A percentile compares a stretch with the other conserved stretches of the same genome.
Conservation (phyloP, 768 basidiomycete species). For the Lentinula lateritia region DNA sequence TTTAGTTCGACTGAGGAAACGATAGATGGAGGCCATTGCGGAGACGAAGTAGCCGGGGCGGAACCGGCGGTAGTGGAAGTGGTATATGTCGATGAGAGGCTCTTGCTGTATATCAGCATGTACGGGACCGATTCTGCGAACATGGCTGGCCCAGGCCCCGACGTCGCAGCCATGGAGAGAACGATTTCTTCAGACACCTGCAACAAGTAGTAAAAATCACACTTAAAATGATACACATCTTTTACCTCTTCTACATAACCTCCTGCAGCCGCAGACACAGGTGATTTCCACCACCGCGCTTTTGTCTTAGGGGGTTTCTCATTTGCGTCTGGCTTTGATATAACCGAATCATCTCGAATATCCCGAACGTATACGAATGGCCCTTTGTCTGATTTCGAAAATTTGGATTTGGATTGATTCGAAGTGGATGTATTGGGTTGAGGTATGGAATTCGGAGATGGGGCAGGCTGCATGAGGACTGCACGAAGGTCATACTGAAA, state of each 20-base stretch:
- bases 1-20: neutral
- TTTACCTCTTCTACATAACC: neutral
- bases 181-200: neutral
- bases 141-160: neutral
- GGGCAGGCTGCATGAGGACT: neutral
- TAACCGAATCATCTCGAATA: neutral
- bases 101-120: slow-evolving; percentile 5
- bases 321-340: neutral
- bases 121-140: neutral
- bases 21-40: neutral
- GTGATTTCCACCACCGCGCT: neutral
- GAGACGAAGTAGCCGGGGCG: neutral
- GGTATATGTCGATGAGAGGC: neutral
- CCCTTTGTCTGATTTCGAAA: neutral
- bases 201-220: neutral
- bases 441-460: neutral
- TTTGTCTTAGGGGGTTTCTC: neutral
- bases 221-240: neutral
- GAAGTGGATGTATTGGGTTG: neutral
- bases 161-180: neutral
- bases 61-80: neutral
- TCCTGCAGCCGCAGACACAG: neutral
- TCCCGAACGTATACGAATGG: neutral
- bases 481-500: neutral
- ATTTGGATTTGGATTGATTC: neutral